A percentile compares a stretch with the other conserved stretches of the same genome.
These are phyloP conservation scores for Fusarium praegraminearum DNA, from an alignment of 2,329 filamentous ascomycete species.

Conservation along the genomic window DNA sequence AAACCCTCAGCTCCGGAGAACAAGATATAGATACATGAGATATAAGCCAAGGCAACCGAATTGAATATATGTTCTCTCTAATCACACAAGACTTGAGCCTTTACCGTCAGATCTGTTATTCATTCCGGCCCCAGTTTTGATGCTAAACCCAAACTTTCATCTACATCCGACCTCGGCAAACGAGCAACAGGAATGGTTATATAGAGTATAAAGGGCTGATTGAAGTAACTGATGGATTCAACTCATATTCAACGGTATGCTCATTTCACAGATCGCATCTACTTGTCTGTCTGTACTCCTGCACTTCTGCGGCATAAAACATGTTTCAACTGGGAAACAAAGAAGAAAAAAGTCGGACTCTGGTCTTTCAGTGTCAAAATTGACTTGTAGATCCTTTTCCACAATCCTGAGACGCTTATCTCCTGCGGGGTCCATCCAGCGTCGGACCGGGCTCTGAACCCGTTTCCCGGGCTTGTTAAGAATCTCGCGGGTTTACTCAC, in stretches of 20 bases:
- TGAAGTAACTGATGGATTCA: background rate
- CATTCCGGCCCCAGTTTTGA: slow-evolving; percentile 18
- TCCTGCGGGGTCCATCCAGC: slow-evolving; percentile 1
- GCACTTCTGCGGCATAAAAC: background rate
- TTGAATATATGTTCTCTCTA: background rate
- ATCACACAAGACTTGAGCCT: background rate
- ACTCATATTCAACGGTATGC: background rate
- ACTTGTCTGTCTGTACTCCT: background rate
- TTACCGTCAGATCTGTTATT: background rate
- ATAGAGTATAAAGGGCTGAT: background rate
- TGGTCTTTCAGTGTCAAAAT: background rate
- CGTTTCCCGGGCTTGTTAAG: slow-evolving; percentile 9
- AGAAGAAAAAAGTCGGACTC: slow-evolving; percentile 1
- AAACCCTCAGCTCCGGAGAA: background rate
- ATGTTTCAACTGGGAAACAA: background rate
- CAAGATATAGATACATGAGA: background rate
- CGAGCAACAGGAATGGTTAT: slow-evolving; percentile 14
- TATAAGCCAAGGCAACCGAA: background rate
- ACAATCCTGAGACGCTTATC: slow-evolving; percentile 25
- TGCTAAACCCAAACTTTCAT: background rate
- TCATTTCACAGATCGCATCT: background rate
- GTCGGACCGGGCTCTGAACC: background rate
- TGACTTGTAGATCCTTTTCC: slow-evolving; percentile 22
- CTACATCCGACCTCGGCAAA: slow-evolving; percentile 36
- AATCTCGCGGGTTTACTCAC: slow-evolving; percentile 8